phyloP scores from a whole-genome alignment of 1,284 basidiomycete genomes.

The Vanrija pseudolonga region DNA sequence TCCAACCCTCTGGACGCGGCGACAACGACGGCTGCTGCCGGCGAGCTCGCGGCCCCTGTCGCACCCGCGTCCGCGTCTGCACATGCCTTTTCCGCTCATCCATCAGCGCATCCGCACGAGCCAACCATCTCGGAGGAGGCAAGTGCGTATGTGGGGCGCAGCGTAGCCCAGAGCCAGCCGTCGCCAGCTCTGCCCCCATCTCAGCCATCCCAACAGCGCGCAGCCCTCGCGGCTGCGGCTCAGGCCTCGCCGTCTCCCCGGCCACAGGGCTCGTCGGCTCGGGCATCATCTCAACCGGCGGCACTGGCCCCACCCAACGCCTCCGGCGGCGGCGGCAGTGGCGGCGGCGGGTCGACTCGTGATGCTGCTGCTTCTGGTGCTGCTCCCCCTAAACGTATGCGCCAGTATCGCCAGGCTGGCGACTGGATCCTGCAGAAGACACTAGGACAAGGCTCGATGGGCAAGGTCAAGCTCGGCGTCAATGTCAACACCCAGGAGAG shows the following conservation, averaged over 20 bases:
- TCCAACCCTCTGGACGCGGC: conserved; percentile 16
- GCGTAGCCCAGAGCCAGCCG: conserved; percentile 2
- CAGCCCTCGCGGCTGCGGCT: not conserved
- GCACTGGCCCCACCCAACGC: not conserved
- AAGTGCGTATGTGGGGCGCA: conserved; percentile 15
- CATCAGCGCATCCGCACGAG: conserved; percentile 28
- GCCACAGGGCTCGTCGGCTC: not conserved
- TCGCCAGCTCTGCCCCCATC: not conserved
- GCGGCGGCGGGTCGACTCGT: not conserved
- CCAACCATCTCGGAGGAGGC: conserved; percentile 40
- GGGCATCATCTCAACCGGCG: not conserved
- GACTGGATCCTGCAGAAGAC: conserved; percentile 97
- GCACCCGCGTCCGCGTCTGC: conserved; percentile 15
- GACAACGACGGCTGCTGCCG: not conserved
- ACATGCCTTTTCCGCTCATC: conserved; percentile 13
- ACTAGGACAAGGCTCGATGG: conserved; percentile 96
- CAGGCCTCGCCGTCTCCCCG: not conserved
- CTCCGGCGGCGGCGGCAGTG: not conserved
- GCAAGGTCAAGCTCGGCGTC: conserved; percentile 94
- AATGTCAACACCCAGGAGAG: conserved; percentile 88
- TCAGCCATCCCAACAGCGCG: too few relatives aligned
- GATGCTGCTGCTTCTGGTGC: not conserved
- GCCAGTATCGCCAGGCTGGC: conserved; percentile 57
- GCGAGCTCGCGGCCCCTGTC: conserved; percentile 1
- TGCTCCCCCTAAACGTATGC: conserved; percentile 7